A percentile compares a stretch with the other conserved stretches of the same genome.
Evolutionary conservation across 495 filamentous ascomycete species (phyloP).

Genomic region (Talaromyces trachyspermus): DNA sequence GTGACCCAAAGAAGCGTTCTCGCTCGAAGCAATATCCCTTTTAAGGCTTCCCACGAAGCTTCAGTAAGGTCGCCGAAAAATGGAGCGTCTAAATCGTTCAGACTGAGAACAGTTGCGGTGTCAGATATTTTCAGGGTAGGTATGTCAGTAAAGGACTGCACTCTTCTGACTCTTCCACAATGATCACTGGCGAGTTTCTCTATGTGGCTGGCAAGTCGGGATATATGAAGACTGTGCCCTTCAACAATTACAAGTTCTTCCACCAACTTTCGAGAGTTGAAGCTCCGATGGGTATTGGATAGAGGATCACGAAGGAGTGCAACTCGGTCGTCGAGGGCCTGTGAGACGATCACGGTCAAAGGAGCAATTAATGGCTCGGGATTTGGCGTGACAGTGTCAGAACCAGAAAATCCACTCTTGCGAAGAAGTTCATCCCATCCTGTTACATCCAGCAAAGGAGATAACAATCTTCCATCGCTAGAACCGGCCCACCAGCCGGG

Average conservation of each 20-base stretch:
- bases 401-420: conserved; percentile 39
- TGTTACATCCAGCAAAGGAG: conserved; percentile 8
- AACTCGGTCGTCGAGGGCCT: conserved; percentile 35
- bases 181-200: not conserved
- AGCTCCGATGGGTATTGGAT: not conserved
- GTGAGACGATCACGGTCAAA: conserved; percentile 32
- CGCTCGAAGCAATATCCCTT: conserved; percentile 17
- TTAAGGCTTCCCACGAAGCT: conserved; percentile 6
- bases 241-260: not conserved
- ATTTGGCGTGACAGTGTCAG: conserved; percentile 30
- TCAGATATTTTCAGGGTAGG: not conserved
- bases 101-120: conserved; percentile 18
- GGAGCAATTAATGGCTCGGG: conserved; percentile 15
- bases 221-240: conserved; percentile 1
- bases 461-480: conserved; percentile 6
- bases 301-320: conserved; percentile 17
- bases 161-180: not conserved
- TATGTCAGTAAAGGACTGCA: not conserved
- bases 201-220: not conserved
- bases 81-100: conserved; percentile 35
- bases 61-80: conserved; percentile 33
- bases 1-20: conserved; percentile 33
- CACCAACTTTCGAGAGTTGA: not conserved
- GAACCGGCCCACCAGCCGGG: conserved; percentile 22
- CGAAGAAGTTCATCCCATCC: conserved; percentile 35